phyloP scores from a whole-genome alignment of 768 basidiomycete species.

The Mycena vitilis region DNA sequence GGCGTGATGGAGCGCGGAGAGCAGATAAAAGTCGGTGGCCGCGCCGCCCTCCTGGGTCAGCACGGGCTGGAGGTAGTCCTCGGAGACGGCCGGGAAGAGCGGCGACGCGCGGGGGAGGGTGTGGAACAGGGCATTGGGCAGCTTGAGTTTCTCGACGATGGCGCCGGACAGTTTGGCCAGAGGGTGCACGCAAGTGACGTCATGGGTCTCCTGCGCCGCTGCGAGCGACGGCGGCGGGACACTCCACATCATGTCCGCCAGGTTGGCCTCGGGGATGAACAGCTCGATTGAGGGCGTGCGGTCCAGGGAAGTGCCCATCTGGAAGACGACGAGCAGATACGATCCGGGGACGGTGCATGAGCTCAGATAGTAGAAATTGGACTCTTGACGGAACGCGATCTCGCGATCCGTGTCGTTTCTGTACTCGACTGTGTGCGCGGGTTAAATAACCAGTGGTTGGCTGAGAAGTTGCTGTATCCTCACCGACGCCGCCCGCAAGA shows the following conservation, averaged over 20 bases:
- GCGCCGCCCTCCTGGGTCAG: constrained; percentile 47
- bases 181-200: constrained; percentile 71
- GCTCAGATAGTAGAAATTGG: constrained; percentile 90
- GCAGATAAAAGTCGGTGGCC: constrained; percentile 72
- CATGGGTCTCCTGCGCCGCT: constrained; percentile 62
- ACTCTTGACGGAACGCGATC: constrained; percentile 74
- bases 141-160: constrained; percentile 59
- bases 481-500: constrained; percentile 66
- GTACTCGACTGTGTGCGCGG: constrained; percentile 54
- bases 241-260: constrained; percentile 88
- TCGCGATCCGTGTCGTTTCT: constrained; percentile 91
- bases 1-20: constrained; percentile 82
- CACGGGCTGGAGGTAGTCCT: constrained; percentile 53
- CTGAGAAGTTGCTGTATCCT: neutral
- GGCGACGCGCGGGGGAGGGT: constrained; percentile 65
- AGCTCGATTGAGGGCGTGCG: constrained; percentile 63
- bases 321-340: constrained; percentile 70
- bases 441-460: neutral
- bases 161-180: constrained; percentile 56
- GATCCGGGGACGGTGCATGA: constrained; percentile 83
- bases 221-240: constrained; percentile 79
- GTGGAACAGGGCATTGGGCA: constrained; percentile 72
- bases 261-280: constrained; percentile 82
- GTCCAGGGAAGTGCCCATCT: constrained; percentile 59
- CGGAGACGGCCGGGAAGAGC: constrained; percentile 64